phyloP scores from a whole-genome alignment of 2,329 filamentous ascomycete species.

The Colletotrichum sp. region DNA sequence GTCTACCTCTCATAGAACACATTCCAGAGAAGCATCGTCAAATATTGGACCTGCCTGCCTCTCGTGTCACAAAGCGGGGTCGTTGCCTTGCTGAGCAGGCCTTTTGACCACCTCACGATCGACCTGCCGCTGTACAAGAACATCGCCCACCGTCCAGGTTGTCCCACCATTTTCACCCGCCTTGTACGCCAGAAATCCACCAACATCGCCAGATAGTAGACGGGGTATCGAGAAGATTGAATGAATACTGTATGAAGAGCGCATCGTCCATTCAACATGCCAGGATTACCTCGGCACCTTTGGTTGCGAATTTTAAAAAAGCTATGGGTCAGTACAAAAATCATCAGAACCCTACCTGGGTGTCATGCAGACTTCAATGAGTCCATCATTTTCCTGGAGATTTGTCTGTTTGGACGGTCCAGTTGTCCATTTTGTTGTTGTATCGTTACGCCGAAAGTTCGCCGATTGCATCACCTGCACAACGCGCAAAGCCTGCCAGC shows the following conservation, averaged over 20 bases:
- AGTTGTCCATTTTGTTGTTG: background rate
- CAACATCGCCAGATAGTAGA: conserved; percentile 15
- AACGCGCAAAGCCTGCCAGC: background rate
- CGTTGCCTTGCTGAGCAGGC: background rate
- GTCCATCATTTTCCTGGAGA: background rate
- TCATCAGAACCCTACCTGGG: conserved; percentile 15
- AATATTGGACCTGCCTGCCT: background rate
- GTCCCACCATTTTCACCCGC: background rate
- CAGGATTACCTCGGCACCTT: background rate
- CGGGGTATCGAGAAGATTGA: conserved; percentile 16
- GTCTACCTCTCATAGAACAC: background rate
- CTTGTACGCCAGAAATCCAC: conserved; percentile 17
- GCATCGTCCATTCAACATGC: background rate
- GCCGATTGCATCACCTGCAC: background rate
- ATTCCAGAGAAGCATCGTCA: background rate
- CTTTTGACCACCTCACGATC: background rate
- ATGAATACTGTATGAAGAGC: background rate
- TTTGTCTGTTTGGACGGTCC: background rate
- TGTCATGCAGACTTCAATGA: background rate
- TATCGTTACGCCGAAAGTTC: background rate
- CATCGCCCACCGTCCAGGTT: background rate
- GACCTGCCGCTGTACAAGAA: conserved; percentile 9
- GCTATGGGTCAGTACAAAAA: conserved; percentile 16
- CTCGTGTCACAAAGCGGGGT: background rate
- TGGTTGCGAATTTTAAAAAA: background rate